Conservation (phyloP, 1,284 basidiomycete species). For the Puccinia polysora region DNA sequence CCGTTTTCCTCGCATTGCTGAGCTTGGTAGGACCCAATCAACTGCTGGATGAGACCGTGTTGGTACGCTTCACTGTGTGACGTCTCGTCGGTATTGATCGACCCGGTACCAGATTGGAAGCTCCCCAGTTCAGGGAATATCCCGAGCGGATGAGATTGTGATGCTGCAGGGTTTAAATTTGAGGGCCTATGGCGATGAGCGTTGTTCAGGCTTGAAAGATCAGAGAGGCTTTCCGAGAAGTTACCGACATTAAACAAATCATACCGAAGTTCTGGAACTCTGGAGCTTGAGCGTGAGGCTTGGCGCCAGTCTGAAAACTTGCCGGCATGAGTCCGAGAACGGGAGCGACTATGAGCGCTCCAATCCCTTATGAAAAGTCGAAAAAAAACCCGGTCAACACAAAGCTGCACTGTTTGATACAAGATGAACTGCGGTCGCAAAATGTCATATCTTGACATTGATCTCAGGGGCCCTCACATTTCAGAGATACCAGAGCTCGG, state of each 20-base stretch:
- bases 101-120: background rate
- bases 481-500: conserved; percentile 8
- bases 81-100: background rate
- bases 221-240: background rate
- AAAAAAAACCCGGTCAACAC: background rate
- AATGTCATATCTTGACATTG: too few relatives aligned
- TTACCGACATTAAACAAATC: background rate
- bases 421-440: too few relatives aligned
- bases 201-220: conserved; percentile 4
- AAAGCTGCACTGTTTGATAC: too few relatives aligned
- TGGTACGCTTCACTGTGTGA: background rate
- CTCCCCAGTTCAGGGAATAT: background rate
- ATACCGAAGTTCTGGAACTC: background rate
- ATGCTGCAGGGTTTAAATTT: background rate
- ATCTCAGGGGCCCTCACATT: too few relatives aligned
- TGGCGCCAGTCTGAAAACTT: conserved; percentile 20
- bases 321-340: conserved; percentile 23
- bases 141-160: background rate
- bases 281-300: conserved; percentile 15
- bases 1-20: conserved; percentile 22
- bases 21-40: conserved; percentile 28
- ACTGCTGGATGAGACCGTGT: conserved; percentile 12
- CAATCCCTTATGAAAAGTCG: conserved; percentile 31
- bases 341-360: conserved; percentile 39
- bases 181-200: too few relatives aligned